A percentile compares a stretch with the other conserved stretches of the same genome.
phyloP scores from a whole-genome alignment of 2,329 filamentous ascomycete genomes.

The Ophiostoma populinum region DNA sequence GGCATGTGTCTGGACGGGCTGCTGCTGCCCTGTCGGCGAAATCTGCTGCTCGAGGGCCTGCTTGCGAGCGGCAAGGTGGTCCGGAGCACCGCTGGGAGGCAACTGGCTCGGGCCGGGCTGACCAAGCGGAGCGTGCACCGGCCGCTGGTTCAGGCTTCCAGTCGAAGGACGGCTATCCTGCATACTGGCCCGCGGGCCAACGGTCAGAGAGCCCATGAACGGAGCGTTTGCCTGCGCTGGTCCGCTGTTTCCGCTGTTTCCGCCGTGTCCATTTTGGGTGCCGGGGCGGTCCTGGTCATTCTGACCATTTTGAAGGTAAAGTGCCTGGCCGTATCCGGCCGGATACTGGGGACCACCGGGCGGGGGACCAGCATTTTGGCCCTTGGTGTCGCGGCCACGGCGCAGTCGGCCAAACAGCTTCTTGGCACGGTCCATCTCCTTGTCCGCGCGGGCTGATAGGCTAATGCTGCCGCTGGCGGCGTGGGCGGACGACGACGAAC shows the following conservation, averaged over 20 bases:
- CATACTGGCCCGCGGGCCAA: too few relatives aligned
- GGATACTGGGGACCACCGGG: constrained; percentile 14
- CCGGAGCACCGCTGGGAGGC: not conserved
- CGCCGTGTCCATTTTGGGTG: too few relatives aligned
- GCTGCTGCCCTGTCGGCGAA: constrained; percentile 3
- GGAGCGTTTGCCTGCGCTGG: too few relatives aligned
- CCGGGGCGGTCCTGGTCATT: too few relatives aligned
- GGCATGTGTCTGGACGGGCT: not conserved
- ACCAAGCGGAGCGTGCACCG: too few relatives aligned
- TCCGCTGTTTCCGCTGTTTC: too few relatives aligned
- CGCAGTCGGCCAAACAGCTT: constrained; percentile 11
- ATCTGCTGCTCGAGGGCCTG: constrained; percentile 8
- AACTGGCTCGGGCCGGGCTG: not conserved
- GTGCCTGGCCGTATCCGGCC: not conserved
- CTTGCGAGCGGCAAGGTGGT: constrained; percentile 2
- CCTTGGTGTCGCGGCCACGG: constrained; percentile 7
- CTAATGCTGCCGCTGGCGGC: constrained; percentile 5
- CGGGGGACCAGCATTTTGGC: constrained; percentile 10
- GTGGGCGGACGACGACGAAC: constrained; percentile 5
- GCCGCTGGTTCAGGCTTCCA: too few relatives aligned
- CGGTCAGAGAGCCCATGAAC: too few relatives aligned
- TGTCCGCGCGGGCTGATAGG: constrained; percentile 6
- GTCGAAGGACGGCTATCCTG: too few relatives aligned
- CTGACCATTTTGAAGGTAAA: not conserved
- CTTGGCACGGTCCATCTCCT: constrained; percentile 13